Conservation (phyloP, 495 filamentous ascomycete species). For the Neurospora sp. region DNA sequence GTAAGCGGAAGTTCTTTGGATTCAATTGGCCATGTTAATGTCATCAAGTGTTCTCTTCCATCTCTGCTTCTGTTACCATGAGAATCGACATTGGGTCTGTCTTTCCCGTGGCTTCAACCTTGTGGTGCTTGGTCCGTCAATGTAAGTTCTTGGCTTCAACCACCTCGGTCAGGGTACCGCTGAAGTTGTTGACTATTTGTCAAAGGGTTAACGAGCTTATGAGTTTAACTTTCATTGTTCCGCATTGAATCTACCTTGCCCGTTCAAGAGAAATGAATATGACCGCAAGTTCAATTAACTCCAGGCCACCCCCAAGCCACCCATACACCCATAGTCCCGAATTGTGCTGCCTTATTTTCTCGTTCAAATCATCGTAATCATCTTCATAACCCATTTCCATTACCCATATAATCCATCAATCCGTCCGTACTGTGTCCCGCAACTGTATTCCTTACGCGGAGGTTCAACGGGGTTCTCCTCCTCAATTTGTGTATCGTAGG, state of each 20-base stretch:
- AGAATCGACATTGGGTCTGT: background rate
- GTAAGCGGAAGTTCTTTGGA: too few species aligned
- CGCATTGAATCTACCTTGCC: background rate
- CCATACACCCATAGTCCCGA: background rate
- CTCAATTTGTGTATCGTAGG: constrained; percentile 54
- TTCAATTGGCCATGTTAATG: too few species aligned
- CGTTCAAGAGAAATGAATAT: background rate
- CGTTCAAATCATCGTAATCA: background rate
- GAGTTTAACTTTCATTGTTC: background rate
- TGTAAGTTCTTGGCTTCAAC: background rate
- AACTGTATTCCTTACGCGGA: constrained; percentile 12
- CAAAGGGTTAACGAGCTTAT: too few species aligned
- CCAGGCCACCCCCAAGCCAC: background rate
- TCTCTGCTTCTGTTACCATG: background rate
- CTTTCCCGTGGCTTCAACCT: background rate
- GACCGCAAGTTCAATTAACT: background rate
- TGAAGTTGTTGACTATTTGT: background rate
- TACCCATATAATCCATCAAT: background rate
- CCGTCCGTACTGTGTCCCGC: background rate
- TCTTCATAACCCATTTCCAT: background rate
- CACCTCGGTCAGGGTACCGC: background rate
- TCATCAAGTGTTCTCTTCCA: background rate
- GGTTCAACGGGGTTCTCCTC: constrained; percentile 32
- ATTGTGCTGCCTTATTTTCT: background rate
- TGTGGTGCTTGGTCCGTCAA: background rate